Evolutionary conservation across 2,329 filamentous ascomycete species (phyloP), one percentile per base, ranked within the genome.

Genomic region (Huntiella moniliformis): DNA sequence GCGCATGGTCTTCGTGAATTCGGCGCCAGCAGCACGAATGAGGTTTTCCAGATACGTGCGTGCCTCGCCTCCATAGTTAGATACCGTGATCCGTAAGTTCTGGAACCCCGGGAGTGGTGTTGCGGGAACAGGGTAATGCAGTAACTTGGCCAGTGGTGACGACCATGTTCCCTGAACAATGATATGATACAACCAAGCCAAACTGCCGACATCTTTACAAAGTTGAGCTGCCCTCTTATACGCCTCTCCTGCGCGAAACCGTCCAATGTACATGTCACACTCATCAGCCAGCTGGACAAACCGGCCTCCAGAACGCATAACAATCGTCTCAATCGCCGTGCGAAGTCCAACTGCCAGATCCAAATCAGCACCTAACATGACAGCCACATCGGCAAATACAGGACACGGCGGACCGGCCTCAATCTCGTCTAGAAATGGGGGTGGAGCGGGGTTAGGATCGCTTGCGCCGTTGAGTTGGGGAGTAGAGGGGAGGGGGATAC

Each of bases 21-120:
- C 79, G 6, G 83, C 88, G 12, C 91, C 91, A 12, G 80, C 71
- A 17, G 86, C 86, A 50, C 68, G 76, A 54, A 95, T 81, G 34
- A 98, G 70, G 54, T 94, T 96, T 60, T 96, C 87, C 4, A 98
- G 70, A 56, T 96, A 98, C 44, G 85, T 77, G 40, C 91, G 77
- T 12, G 91, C 85, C 60, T 98, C 91, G 31, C 91, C 91, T 39
- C 85, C 85, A 58, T 98, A 98, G 60, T 96, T 98, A 4, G 91
- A 96, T 4, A 98, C 70, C 48, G 86, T 94, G 55, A 98, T 91
- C 44, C 71, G 75, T 59, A 82, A 68, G 5, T 71, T 67, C 49
- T 80, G 61, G 57, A 98, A 95, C 0, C 84, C 87, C 0, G 79
- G 74, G 33, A 98, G 77, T 1, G 84, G 83, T 6, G 77, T 60